These are phyloP conservation scores for Pythium rishiriense DNA, from an alignment of 352 stramenopile genomes.

Conservation along the genomic window DNA sequence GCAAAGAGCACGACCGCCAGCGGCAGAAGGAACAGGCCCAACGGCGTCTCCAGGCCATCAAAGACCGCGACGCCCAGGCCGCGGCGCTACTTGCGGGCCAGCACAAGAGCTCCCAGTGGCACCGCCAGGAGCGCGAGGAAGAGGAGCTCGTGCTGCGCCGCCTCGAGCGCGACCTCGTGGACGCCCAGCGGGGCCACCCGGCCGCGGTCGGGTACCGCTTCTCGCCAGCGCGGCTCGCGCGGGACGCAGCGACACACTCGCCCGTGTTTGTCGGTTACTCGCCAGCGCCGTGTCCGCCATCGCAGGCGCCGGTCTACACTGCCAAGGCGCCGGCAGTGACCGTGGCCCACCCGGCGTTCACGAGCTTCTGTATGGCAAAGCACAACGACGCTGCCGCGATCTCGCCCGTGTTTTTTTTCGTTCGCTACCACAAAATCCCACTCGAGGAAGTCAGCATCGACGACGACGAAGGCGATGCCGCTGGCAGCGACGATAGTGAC, in stretches of 20 bases:
- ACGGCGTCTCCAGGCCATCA: slow-evolving; percentile 18
- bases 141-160: slow-evolving; percentile 68
- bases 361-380: slow-evolving; percentile 49
- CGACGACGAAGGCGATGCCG: slow-evolving; percentile 14
- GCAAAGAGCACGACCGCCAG: slow-evolving; percentile 29
- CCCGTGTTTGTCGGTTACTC: slow-evolving; percentile 64
- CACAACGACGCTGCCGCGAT: slow-evolving; percentile 41
- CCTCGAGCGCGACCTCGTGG: slow-evolving; percentile 63
- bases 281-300: slow-evolving; percentile 41
- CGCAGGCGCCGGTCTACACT: slow-evolving; percentile 26
- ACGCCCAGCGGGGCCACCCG: slow-evolving; percentile 49
- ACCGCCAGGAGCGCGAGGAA: slow-evolving; percentile 34
- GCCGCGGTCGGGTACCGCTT: slow-evolving; percentile 61
- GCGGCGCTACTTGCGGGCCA: slow-evolving; percentile 12
- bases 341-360: slow-evolving; percentile 56
- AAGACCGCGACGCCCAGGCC: slow-evolving; percentile 18
- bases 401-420: slow-evolving; percentile 71
- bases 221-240: neutral
- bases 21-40: slow-evolving; percentile 28
- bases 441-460: slow-evolving; percentile 46
- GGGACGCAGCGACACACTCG: slow-evolving; percentile 26
- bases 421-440: slow-evolving; percentile 57
- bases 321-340: slow-evolving; percentile 16
- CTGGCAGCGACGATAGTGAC: slow-evolving; percentile 24
- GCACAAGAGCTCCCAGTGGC: slow-evolving; percentile 29